phyloP scores from a whole-genome alignment of 768 basidiomycete genomes.

The Pilatotrama ljubarskyi region DNA sequence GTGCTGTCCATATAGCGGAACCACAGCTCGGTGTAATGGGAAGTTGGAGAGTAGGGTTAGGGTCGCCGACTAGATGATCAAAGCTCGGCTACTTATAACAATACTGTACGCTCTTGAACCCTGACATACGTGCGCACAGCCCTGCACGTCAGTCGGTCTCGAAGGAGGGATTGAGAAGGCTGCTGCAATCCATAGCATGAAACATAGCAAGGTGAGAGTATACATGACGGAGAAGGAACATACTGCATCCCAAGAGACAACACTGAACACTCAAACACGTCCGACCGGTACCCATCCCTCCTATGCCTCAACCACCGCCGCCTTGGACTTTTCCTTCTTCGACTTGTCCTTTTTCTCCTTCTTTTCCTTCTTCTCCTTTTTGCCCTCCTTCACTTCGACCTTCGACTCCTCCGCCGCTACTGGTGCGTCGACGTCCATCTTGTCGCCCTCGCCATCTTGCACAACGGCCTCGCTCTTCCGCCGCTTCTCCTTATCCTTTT shows the following conservation, averaged over 20 bases:
- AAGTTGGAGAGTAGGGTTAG: not conserved
- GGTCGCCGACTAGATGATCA: not conserved
- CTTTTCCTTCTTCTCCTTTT: slow-evolving; percentile 28
- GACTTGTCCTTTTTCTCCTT: slow-evolving; percentile 34
- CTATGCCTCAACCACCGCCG: slow-evolving; percentile 11
- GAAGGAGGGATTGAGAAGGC: not conserved
- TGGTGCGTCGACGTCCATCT: slow-evolving; percentile 13
- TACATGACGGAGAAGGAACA: not conserved
- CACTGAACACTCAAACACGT: slow-evolving; percentile 17
- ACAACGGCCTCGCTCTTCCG: slow-evolving; percentile 21
- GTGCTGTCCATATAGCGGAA: not conserved
- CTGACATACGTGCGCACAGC: too few species aligned
- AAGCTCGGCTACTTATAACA: too few species aligned
- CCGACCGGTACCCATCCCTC: slow-evolving; percentile 18
- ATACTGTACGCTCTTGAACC: too few species aligned
- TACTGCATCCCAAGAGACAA: slow-evolving; percentile 3
- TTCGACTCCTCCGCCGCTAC: slow-evolving; percentile 17
- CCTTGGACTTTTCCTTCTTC: slow-evolving; percentile 26
- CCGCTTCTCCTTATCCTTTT: slow-evolving; percentile 24
- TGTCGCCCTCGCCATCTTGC: slow-evolving; percentile 1
- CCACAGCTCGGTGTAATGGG: not conserved
- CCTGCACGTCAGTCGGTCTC: too few species aligned
- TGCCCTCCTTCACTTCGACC: slow-evolving; percentile 18
- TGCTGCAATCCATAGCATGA: slow-evolving; percentile 3
- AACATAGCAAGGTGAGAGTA: slow-evolving; percentile 2